Evolutionary conservation across 768 basidiomycete genomes (phyloP), one percentile per base, ranked within the genome.

Genomic region (Mrakia hoshinonis): DNA sequence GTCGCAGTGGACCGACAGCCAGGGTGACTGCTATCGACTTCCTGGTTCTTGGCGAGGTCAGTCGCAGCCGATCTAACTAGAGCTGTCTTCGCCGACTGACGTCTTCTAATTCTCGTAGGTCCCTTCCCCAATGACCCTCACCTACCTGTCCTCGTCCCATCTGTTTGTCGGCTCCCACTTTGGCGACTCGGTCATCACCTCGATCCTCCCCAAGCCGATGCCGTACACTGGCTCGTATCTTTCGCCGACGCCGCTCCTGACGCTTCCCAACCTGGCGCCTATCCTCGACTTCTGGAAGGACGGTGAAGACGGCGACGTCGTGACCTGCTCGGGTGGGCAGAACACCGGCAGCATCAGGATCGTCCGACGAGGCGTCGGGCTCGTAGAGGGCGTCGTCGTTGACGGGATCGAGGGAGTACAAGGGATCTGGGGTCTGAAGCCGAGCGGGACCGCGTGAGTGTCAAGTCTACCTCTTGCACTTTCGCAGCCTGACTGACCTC

Each of bases 321-420:
- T 95, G 4, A 91, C 91, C 1, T 91, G 90, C 75, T 93, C 91
- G 4, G 93, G 93, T 6, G 89, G 86, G 1, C 83, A 83, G 62
- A 90, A 86, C 73, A 85, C 86, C 2, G 92, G 93, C 2, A 86
- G 87, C 12, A 76, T 96, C 20, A 87, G 88, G 61, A 79, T 92
- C 38, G 83, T 96, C 24, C 83, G 90, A 73, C 90, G 86, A 69
- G 92, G 92, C 2, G 90, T 91, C 7, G 88, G 90, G 74, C 87
- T 92, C 77, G 82, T 85, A 68, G 87, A 88, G 75, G 75, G 85
- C 13, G 88, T 87, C 0, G 78, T 80, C 36, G 76, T 90, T 7
- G 82, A 84, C 5, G 87, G 87, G 0, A 74, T 92, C 58, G 77
- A 80, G 0, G 80, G 84, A 68, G 81, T 88, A n/a, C 83, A 84